Base-by-base conservation (phyloP, 1,139 yeast genomes). In the Meyerozyma smithsonii region DNA sequence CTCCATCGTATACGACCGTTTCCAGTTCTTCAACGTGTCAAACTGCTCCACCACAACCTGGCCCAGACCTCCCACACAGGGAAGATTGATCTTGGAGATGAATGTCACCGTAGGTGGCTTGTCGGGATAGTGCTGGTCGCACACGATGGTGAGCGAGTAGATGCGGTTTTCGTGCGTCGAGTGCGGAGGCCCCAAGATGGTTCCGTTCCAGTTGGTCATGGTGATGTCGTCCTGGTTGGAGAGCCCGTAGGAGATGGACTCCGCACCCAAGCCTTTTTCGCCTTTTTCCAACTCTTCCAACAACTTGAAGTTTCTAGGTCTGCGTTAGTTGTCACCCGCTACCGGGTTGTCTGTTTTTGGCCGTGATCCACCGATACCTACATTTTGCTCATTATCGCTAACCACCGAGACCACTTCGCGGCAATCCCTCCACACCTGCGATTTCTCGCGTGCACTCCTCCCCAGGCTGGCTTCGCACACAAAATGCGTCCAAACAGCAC, bases 281-380 rank as follows among this genome's bases (percentile, higher is more conserved):
- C 98, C 98, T 58, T 90, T 92, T 62, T 94, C 99, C 49, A 94
- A 74, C 65, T 92, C 98, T 67, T 92, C 98, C 48, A 92, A 74
- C 36, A 92, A 76, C 58, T 95, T 86, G 64, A 92, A 92, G 61
- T 89, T 89, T 64, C 97, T 80, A 49, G 97, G 97, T 36, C 95
- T 86, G 47, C 10, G 36, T 8, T 37, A 24, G 24, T 28, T 54
- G 50, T 49, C n/a, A n/a, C n/a, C n/a, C n/a, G n/a, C n/a, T n/a
- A n/a, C n/a, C n/a, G n/a, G n/a, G n/a, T n/a, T n/a, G n/a, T n/a
- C n/a, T n/a, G n/a, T n/a, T n/a, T n/a, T n/a, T n/a, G n/a, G n/a
- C n/a, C n/a, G n/a, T n/a, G n/a, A n/a, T n/a, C n/a, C n/a, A n/a
- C n/a, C n/a, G 2, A 25, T 26, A 26, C 30, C 17, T 26, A 26